Evolutionary conservation across 768 basidiomycete genomes (phyloP), one percentile per base, ranked within the genome.

Genomic region (Mycena alexandri): DNA sequence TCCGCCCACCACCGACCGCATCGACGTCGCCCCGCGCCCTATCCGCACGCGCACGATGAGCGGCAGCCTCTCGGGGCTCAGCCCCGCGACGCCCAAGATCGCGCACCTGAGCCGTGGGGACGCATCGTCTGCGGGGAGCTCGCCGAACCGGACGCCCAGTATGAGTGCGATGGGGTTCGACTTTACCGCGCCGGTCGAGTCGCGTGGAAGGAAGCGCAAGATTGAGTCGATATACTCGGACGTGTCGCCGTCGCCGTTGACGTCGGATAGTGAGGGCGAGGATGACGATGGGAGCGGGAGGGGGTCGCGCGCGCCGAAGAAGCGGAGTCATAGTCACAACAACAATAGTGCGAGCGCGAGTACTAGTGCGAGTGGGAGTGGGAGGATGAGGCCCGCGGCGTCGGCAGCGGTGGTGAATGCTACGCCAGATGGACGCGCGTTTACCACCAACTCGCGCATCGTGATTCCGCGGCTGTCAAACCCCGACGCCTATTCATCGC

Each of bases 151-250:
- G 46, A 66, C 65, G 19, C 65, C 61, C 11, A 11, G 14, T 9
- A 11, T 38, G 54, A 29, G 29, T 6, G 29, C 29, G 29, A 29
- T 42, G 21, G 52, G 44, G 44, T 64, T 67, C 46, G 70, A 71
- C 63, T 71, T 71, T 33, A 71, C 70, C 5, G 70, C 70, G 10
- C 65, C 63, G 29, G 55, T 71, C 46, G 70, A 71, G n/a, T 71
- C 70, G n/a, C 65, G 70, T 38, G 70, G 70, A 5, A 55, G 70
- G 13, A 71, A 71, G 44, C 70, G 70, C 63, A 71, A 71, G 52
- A 71, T 71, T 58, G 58, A 67, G 50, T 65, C 61, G 2, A 63
- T 71, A 2, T 71, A 71, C 58, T 68, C 69, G 38, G 38, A 38
- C n/a, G 36, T 47, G 13, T 67, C 69, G 33, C 47, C 60, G 19